These are phyloP conservation scores for Galerina sulciceps DNA, from an alignment of 768 basidiomycete species.

Conservation along the genomic window DNA sequence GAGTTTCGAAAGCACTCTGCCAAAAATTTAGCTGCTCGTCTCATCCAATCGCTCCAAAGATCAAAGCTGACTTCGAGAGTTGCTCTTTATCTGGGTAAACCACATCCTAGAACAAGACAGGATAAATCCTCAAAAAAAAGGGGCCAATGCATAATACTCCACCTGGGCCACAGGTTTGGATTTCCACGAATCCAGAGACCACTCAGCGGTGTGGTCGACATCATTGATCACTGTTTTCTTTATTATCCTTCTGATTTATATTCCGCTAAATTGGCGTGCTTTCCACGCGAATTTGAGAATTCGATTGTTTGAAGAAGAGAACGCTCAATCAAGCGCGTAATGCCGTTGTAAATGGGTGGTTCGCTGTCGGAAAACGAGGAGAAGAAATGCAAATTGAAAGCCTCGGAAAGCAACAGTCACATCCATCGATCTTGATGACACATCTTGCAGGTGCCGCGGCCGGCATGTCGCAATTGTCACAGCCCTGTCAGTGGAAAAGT, in stretches of 20 bases:
- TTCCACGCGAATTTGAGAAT: neutral
- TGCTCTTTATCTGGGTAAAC: slow-evolving; percentile 68
- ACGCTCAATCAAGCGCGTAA: neutral
- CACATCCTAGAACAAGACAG: slow-evolving; percentile 52
- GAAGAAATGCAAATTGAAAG: neutral
- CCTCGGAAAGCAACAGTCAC: neutral
- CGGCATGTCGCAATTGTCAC: no score
- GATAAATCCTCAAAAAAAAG: neutral
- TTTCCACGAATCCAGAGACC: slow-evolving; percentile 85
- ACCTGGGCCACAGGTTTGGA: slow-evolving; percentile 79
- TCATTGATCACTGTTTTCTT: neutral
- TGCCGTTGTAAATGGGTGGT: neutral
- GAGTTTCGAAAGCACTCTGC: slow-evolving; percentile 81
- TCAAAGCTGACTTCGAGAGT: slow-evolving; percentile 53
- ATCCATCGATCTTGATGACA: slow-evolving; percentile 3
- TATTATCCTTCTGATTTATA: neutral
- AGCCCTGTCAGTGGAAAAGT: no score
- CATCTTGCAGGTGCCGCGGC: neutral
- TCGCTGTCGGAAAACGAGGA: neutral
- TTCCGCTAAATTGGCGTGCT: neutral
- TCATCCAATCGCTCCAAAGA: neutral
- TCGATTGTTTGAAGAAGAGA: neutral
- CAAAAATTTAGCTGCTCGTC: neutral
- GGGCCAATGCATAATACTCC: neutral
- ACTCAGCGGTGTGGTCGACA: slow-evolving; percentile 32